Base-by-base conservation (phyloP, 805 yeast species). In the Monosporozyma aquatica region DNA sequence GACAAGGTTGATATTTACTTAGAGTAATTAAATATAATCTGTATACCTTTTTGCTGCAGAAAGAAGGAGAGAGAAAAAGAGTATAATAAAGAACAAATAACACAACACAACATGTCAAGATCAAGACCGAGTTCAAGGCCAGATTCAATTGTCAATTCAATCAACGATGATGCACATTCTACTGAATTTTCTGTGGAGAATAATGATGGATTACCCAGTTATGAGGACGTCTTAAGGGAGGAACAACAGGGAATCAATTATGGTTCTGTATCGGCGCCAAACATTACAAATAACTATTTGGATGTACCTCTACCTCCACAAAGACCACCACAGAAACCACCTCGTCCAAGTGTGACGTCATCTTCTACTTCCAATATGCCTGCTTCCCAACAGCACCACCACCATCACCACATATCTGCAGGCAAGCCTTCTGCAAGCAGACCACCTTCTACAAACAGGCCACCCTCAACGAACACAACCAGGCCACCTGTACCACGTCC, bases 191-290 rank as follows among this genome's bases (percentile, higher is more conserved):
- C 15, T 23, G 18, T 8, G 13, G 36, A 24, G 11, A 22, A 28
- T 23, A 34, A 14, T 9, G 60, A 54, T 7, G 40, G 34, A 1
- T 72, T 75, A 4, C 80, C 80, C 6, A 59, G 71, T 8, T 74
- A 74, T 47, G 66, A 67, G 7, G 77, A 74, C 32, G 75, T 70
- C 1, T 38, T 69, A n/a, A 49, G 49, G 11, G 45, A 49, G 33
- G 52, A 53, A 14, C 47, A 45, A 17, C 21, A 26, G 18, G 24
- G 39, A 11, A 25, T 37, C n/a, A 21, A 15, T 7, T 22, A 52
- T 11, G 41, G 48, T 33, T 32, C 43, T 13, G 32, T 9, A 8
- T 38, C 42, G 11, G 29, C 29, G 10, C 6, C 30, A 29, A 26
- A 20, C 26, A 27, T 14, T 22, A 18, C 26, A 15, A 37, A 20